Percentiles rank a stretch among this genome's conserved stretches.
Evolutionary conservation across 169 alveolate genomes (phyloP).

Genomic region (Plasmodium cynomolgi): DNA sequence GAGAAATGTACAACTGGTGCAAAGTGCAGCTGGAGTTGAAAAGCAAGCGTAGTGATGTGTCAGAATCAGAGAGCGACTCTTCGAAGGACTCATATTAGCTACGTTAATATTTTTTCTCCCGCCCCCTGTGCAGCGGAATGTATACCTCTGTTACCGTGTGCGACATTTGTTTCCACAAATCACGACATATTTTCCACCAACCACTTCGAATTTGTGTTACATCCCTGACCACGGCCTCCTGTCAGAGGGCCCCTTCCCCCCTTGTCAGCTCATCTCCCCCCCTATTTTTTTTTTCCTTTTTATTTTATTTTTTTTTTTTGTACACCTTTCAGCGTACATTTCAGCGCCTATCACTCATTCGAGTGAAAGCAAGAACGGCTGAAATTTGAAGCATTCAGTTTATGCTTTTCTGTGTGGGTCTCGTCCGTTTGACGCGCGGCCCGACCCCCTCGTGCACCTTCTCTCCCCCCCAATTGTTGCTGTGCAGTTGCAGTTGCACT

Average conservation of each 20-base stretch:
- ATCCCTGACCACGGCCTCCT: background rate
- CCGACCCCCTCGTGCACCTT: background rate
- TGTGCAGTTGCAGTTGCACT: background rate
- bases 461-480: background rate
- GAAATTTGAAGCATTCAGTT: background rate
- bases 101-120: background rate
- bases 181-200: background rate
- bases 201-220: background rate
- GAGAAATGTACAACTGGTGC: slow-evolving; percentile 75
- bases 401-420: background rate
- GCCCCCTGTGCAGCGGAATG: background rate
- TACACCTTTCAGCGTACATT: background rate
- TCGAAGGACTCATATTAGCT: slow-evolving; percentile 62
- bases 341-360: background rate
- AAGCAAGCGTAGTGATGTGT: slow-evolving; percentile 28
- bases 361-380: background rate
- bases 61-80: slow-evolving; percentile 62
- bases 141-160: background rate
- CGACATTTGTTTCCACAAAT: background rate
- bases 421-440: background rate
- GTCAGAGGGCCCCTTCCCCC: background rate
- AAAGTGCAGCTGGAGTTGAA: slow-evolving; percentile 38
- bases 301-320: background rate
- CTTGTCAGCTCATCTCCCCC: too few relatives aligned
- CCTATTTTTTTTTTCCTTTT: background rate